These are phyloP conservation scores for Scopulariopsis brevicaulis DNA, from an alignment of 2,329 filamentous ascomycete species.

Conservation along the genomic window DNA sequence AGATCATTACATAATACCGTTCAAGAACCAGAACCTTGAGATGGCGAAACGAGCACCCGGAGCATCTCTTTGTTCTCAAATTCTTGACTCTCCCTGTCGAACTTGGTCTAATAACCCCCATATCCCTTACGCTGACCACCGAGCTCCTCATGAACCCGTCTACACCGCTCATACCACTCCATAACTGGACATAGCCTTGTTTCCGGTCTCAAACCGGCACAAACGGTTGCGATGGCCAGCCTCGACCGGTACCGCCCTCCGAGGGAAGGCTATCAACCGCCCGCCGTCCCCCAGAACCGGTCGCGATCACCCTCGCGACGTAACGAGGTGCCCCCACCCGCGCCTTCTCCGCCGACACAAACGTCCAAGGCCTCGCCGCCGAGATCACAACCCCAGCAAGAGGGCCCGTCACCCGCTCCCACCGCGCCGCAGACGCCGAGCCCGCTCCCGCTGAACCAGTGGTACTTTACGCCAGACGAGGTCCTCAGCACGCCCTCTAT, in stretches of 20 bases:
- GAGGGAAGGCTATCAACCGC: constrained; percentile 46
- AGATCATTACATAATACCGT: background rate
- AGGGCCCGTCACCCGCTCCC: constrained; percentile 26
- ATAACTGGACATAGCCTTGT: background rate
- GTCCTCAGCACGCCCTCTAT: constrained; percentile 74
- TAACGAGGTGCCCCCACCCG: constrained; percentile 48
- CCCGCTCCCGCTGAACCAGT: constrained; percentile 47
- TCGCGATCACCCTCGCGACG: constrained; percentile 39
- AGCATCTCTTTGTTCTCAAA: background rate
- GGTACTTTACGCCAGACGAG: constrained; percentile 82
- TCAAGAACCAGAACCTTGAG: background rate
- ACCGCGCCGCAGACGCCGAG: constrained; percentile 24
- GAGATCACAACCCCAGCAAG: constrained; percentile 29
- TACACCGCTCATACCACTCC: background rate
- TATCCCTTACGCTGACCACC: background rate
- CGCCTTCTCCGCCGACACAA: constrained; percentile 47
- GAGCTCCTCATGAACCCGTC: background rate
- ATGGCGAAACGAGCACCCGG: background rate
- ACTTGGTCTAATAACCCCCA: background rate
- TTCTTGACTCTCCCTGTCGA: background rate
- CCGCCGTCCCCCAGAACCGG: constrained; percentile 28
- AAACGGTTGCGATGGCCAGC: constrained; percentile 36
- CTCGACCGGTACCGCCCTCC: constrained; percentile 47
- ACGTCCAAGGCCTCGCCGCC: constrained; percentile 44
- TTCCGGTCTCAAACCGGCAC: background rate